phyloP scores from a whole-genome alignment of 176 grass and related monocot species.

The Stipa capillata region DNA sequence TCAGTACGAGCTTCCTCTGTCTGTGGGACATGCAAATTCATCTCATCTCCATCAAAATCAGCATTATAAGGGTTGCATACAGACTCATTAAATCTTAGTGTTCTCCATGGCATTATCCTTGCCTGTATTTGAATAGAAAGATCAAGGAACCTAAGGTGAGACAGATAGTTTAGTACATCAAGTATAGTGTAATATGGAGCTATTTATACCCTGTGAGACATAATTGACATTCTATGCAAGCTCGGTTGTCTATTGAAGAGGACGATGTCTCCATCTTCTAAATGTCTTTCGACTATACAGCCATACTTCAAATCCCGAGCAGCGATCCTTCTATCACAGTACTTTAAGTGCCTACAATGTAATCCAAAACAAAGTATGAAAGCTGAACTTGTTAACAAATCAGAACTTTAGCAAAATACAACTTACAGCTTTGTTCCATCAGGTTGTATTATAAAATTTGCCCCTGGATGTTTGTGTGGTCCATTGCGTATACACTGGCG shows the following conservation, averaged over 20 bases:
- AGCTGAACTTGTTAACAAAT: conserved; percentile 9
- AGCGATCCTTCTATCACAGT: conserved; percentile 48
- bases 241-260: conserved; percentile 98
- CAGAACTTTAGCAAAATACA: conserved; percentile 6
- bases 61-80: conserved; percentile 99
- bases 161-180: background rate
- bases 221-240: conserved; percentile 99
- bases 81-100: conserved; percentile 95
- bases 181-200: background rate
- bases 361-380: background rate
- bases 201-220: conserved; percentile 74
- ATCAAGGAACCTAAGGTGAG: conserved; percentile 19
- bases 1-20: conserved; percentile 98
- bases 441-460: conserved; percentile 63
- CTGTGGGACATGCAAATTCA: conserved; percentile 99
- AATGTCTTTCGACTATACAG: conserved; percentile 80
- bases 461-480: conserved; percentile 80
- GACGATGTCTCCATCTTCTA: conserved; percentile 90
- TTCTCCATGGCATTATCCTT: conserved; percentile 97
- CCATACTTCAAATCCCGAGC: conserved; percentile 81
- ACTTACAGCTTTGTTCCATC: conserved; percentile 69
- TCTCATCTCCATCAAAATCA: conserved; percentile 99
- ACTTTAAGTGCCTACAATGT: conserved; percentile 68
- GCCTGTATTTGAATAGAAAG: conserved; percentile 48
- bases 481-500: conserved; percentile 77